Conservation (phyloP, 805 yeast genomes). For the Maudiozyma turicensis region DNA sequence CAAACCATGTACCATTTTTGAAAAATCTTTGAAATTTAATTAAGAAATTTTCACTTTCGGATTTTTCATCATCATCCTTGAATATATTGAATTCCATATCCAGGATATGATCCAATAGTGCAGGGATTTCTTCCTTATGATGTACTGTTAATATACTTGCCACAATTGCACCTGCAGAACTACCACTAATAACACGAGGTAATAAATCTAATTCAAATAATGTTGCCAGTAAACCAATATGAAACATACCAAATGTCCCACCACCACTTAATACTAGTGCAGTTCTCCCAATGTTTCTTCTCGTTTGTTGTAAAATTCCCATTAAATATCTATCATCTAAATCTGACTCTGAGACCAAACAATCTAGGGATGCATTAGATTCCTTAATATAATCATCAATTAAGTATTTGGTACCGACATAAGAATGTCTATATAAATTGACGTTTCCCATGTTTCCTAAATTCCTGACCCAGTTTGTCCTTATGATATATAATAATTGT, state of each 20-base stretch:
- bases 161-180: constrained; percentile 89
- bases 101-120: constrained; percentile 37
- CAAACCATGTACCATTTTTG: constrained; percentile 84
- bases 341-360: constrained; percentile 17
- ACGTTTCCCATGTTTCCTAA: constrained; percentile 81
- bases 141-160: constrained; percentile 82
- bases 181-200: constrained; percentile 84
- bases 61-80: constrained; percentile 40
- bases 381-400: constrained; percentile 77
- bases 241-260: constrained; percentile 82
- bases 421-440: constrained; percentile 63
- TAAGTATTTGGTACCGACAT: constrained; percentile 72
- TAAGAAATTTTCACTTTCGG: constrained; percentile 41
- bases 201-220: constrained; percentile 60
- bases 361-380: constrained; percentile 42
- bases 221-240: constrained; percentile 80
- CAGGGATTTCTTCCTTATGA: constrained; percentile 60
- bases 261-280: constrained; percentile 92
- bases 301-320: constrained; percentile 72
- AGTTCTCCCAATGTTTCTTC: constrained; percentile 85
- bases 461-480: constrained; percentile 79
- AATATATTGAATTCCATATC: constrained; percentile 42
- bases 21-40: constrained; percentile 47
- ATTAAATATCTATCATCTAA: constrained; percentile 61
- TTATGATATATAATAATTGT: constrained; percentile 56